Conservation (phyloP, 352 stramenopile species). For the Phytophthora agathidicida region DNA sequence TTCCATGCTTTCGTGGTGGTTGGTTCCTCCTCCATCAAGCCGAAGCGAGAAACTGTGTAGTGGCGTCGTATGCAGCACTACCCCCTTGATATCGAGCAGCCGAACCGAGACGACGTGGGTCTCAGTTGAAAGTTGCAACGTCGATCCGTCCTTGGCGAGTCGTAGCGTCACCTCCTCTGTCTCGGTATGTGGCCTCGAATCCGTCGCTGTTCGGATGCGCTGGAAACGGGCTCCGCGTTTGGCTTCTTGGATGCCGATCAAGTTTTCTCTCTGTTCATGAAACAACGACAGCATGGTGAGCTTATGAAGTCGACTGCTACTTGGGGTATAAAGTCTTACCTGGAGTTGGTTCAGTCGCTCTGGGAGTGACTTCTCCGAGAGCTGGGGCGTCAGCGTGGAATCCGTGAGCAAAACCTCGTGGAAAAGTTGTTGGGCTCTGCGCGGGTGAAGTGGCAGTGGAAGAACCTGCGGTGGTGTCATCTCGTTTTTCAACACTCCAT, state of each 20-base stretch:
- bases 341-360: slow-evolving; percentile 40
- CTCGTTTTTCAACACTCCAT: not conserved
- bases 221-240: slow-evolving; percentile 38
- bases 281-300: not conserved
- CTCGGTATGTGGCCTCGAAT: not conserved
- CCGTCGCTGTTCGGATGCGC: not conserved
- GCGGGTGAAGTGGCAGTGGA: slow-evolving; percentile 37
- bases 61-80: slow-evolving; percentile 1
- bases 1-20: not conserved
- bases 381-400: slow-evolving; percentile 23
- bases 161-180: slow-evolving; percentile 6
- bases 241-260: slow-evolving; percentile 33
- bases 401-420: slow-evolving; percentile 37
- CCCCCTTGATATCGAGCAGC: slow-evolving; percentile 14
- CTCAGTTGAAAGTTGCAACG: slow-evolving; percentile 1
- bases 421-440: slow-evolving; percentile 43
- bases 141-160: slow-evolving; percentile 24
- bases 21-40: slow-evolving; percentile 1
- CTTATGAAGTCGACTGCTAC: too few relatives aligned
- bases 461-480: not conserved
- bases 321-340: slow-evolving; percentile 20
- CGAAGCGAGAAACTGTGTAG: slow-evolving; percentile 24
- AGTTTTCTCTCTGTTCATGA: slow-evolving; percentile 17
- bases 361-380: slow-evolving; percentile 21
- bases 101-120: not conserved